Conservation (phyloP, 2,329 filamentous ascomycete genomes). For the Trichocomaceae sp. region DNA sequence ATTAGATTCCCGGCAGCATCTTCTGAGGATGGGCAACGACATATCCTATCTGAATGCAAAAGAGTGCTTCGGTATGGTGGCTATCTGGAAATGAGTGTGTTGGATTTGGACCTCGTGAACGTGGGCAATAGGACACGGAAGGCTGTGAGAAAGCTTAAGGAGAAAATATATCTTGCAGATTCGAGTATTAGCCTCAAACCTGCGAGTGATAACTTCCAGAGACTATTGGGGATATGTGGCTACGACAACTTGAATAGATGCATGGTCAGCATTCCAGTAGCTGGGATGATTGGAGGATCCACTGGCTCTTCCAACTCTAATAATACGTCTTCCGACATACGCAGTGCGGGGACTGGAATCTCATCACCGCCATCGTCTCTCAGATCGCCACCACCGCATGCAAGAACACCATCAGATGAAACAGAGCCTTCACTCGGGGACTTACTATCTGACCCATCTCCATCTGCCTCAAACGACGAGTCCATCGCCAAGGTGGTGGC, state of each 20-base stretch:
- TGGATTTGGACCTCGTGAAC: slow-evolving; percentile 47
- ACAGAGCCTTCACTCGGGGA: slow-evolving; percentile 53
- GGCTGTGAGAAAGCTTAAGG: slow-evolving; percentile 41
- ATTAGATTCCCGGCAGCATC: slow-evolving; percentile 43
- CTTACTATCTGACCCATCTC: slow-evolving; percentile 64
- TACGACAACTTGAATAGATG: slow-evolving; percentile 46
- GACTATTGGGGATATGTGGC: slow-evolving; percentile 38
- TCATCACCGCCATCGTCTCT: slow-evolving; percentile 16
- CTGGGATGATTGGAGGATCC: slow-evolving; percentile 38
- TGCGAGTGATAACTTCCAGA: slow-evolving; percentile 43
- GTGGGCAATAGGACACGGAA: slow-evolving; percentile 43
- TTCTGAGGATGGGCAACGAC: slow-evolving; percentile 38
- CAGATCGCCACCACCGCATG: slow-evolving; percentile 15
- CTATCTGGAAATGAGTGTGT: slow-evolving; percentile 43
- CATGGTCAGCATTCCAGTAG: slow-evolving; percentile 44
- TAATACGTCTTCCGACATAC: slow-evolving; percentile 25
- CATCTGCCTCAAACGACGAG: slow-evolving; percentile 66
- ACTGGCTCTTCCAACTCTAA: slow-evolving; percentile 37
- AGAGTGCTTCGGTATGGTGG: slow-evolving; percentile 44
- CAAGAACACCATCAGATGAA: slow-evolving; percentile 32
- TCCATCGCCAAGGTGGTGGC: slow-evolving; percentile 89
- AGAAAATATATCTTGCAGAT: slow-evolving; percentile 39
- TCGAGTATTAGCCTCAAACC: slow-evolving; percentile 41
- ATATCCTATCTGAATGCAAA: slow-evolving; percentile 44
- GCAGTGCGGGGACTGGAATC: slow-evolving; percentile 16